Base-by-base conservation (phyloP, 1,139 yeast genomes). In the Yamadazyma sp. region DNA sequence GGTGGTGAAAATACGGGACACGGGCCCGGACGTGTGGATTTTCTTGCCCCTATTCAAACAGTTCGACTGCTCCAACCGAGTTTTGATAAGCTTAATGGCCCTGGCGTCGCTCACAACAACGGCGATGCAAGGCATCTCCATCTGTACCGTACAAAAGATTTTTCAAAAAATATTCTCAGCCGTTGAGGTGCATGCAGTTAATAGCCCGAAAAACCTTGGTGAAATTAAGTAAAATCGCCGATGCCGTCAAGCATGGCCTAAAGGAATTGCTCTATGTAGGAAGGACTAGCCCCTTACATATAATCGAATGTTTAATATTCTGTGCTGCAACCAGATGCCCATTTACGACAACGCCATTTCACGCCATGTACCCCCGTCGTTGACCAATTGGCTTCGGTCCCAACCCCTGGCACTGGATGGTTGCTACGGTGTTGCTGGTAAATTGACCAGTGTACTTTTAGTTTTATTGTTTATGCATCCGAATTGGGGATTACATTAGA, bases 1-100 rank as follows among this genome's bases (percentile, higher is more conserved):
- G 15, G 28, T 29, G 12, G 43, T 40, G 32, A 29, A 37, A 25
- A 40, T 30, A 13, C 31, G 28, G 27, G 26, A 29, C 14, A 21
- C 12, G 14, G 27, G 29, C 23, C 25, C 34, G 15, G 11, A 14
- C 21, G 27, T 37, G 22, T 35, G 30, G 8, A 41, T 35, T 16
- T 26, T 36, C 18, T 31, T 26, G 3, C 38, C 15, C 28, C 56
- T 61, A 42, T 61, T 61, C 25, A 66, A 45, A 17, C 42, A 29
- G 2, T 42, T 40, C 3, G 41, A 33, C 2, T 21, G 18, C 40
- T 65, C 69, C 15, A 67, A 53, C n/a, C 36, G 29, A 10, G 45
- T 41, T 43, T 66, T 67, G 23, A 64, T 43, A 1, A 42, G 37
- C 43, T 65, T 66, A 23, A 67, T 51, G 13, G 41, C 8, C 6